Conservation (phyloP, 176 grass and related monocot species). For the Triticum dicoccoides region DNA sequence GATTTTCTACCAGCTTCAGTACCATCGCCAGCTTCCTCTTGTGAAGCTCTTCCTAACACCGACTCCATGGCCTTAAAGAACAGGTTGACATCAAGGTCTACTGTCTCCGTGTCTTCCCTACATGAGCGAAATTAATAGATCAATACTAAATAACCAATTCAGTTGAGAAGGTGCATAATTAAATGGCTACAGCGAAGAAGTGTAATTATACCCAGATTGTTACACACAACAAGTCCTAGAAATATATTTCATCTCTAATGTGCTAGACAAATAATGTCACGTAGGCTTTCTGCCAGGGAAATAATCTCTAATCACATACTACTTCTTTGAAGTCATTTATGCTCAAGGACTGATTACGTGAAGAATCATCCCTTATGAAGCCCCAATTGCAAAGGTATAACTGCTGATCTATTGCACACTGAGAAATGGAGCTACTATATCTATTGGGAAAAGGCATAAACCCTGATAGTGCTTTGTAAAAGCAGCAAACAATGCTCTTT, state of each 20-base stretch:
- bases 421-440: background rate
- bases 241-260: conserved; percentile 4
- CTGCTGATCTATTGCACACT: background rate
- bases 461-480: background rate
- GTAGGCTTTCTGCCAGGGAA: background rate
- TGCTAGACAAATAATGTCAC: background rate
- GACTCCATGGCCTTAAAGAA: conserved; percentile 94
- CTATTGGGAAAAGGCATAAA: background rate
- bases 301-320: background rate
- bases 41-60: conserved; percentile 42
- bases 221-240: background rate
- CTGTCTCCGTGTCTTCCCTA: conserved; percentile 57
- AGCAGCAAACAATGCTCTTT: background rate
- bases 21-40: conserved; percentile 29
- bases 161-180: background rate
- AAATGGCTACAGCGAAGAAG: background rate
- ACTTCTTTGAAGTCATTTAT: background rate
- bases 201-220: background rate
- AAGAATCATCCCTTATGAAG: background rate
- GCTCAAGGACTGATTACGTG: background rate
- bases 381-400: background rate
- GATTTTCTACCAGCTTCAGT: conserved; percentile 48
- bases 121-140: conserved; percentile 21
- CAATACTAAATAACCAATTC: background rate
- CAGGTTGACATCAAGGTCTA: conserved; percentile 86